Evolutionary conservation across 345 rosid species (phyloP).

Genomic region (Rhodamnia rubescens): DNA sequence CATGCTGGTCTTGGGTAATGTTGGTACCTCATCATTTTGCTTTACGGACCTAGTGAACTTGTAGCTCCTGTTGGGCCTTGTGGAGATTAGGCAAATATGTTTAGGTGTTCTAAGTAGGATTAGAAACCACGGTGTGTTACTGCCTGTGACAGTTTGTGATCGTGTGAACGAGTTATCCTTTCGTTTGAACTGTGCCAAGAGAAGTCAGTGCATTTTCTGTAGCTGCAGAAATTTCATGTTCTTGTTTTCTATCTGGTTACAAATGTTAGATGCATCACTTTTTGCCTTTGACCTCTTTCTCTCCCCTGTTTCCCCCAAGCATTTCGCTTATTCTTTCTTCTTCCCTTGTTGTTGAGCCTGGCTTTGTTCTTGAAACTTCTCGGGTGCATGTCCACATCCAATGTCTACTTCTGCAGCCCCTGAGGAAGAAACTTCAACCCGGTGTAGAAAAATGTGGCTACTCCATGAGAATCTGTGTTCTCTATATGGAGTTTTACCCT

Average conservation of each 20-base stretch:
- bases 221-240: not conserved
- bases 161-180: not conserved
- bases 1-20: not conserved
- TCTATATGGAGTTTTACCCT: not conserved
- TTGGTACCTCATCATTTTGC: not conserved
- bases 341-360: fast-evolving
- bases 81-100: not conserved
- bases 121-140: not conserved
- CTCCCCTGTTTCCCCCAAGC: not conserved
- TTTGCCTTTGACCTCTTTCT: not conserved
- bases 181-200: not conserved
- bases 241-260: not conserved
- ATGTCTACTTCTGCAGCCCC: not conserved
- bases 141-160: not conserved
- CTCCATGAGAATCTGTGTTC: not conserved
- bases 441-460: not conserved
- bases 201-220: not conserved
- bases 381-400: fast-evolving
- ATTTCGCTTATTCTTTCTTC: fast-evolving
- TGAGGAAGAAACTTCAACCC: not conserved
- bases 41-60: not conserved
- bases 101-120: not conserved
- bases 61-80: not conserved
- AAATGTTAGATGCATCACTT: not conserved
- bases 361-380: not conserved